Percentiles rank a stretch among this genome's conserved stretches.
Conservation (phyloP, 1,284 basidiomycete genomes). For the Athelia psychrophila region DNA sequence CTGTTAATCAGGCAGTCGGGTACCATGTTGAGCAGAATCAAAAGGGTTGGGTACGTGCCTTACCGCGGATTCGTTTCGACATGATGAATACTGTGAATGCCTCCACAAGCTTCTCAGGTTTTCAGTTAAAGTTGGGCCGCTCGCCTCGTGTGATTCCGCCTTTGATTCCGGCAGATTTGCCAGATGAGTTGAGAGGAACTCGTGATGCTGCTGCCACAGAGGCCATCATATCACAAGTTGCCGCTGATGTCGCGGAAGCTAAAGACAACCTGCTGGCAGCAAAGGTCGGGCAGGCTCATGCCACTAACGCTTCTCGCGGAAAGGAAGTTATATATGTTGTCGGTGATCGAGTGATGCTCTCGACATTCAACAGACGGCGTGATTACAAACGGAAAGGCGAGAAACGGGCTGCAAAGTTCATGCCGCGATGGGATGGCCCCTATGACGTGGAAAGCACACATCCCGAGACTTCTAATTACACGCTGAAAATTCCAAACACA, state of each 20-base stretch:
- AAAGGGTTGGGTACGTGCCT: not conserved
- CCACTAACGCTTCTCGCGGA: not conserved
- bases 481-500: not conserved
- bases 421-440: not conserved
- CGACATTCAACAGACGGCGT: not conserved
- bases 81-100: conserved; percentile 1
- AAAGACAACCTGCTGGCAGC: not conserved
- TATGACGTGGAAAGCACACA: not conserved
- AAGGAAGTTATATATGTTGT: not conserved
- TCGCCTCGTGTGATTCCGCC: not conserved
- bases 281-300: not conserved
- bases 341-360: not conserved
- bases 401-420: not conserved
- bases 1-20: not conserved
- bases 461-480: not conserved
- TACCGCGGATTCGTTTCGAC: not conserved
- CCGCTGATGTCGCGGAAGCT: not conserved
- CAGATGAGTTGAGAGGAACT: too few species aligned
- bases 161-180: not conserved
- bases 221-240: not conserved
- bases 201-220: not conserved
- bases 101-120: not conserved
- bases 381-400: not conserved
- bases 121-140: not conserved
- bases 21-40: not conserved